Base-by-base conservation (phyloP, 208 protist genomes). In the Leishmania tropica region DNA sequence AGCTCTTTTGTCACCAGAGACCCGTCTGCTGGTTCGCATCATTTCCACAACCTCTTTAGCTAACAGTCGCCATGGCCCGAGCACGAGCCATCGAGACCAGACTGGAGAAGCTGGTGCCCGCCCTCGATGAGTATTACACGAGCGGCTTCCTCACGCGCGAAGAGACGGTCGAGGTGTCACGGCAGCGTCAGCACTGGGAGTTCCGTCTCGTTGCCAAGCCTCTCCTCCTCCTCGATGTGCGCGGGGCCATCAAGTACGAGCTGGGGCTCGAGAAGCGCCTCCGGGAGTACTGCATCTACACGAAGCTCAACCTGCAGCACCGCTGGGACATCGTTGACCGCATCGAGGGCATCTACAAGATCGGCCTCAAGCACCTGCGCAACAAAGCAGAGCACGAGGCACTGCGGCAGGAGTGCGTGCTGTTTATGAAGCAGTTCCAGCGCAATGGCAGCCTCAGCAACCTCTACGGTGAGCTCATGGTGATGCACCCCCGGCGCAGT, bases 151-250 rank as follows among this genome's bases (percentile, higher is more conserved):
- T 97, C 42, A 94, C 89, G 0, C 89, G 87, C 45, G 83, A 89
- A 11, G 92, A 96, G 83, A 90, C 88, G 13, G 82, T 88, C 31
- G 87, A 95, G 67, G 84, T 97, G 13, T 88, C 89, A 58, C 93
- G 93, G 45, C 82, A 91, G 75, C 93, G 95, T 48, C 91, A 90
- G 54, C 91, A 96, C 84, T 94, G 89, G 88, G 93, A 97, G 85
- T 97, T 96, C 86, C 88, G 91, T 15, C 91, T 97, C 31, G 91
- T 97, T 65, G 95, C 95, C 17, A 95, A 96, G 74, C 95, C 95
- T 5, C 88, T 97, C 19, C 91, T 97, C 28, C 84, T 96, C 21
- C 81, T 97, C 60, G 95, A 97, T 81, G 92, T 97, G 53, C 89
- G 85, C n/a, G 88, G 89, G 54, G 93, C 95, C 11, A 85, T 96